phyloP scores from a whole-genome alignment of 1,284 basidiomycete species.

The Ceratobasidium papillatum region DNA sequence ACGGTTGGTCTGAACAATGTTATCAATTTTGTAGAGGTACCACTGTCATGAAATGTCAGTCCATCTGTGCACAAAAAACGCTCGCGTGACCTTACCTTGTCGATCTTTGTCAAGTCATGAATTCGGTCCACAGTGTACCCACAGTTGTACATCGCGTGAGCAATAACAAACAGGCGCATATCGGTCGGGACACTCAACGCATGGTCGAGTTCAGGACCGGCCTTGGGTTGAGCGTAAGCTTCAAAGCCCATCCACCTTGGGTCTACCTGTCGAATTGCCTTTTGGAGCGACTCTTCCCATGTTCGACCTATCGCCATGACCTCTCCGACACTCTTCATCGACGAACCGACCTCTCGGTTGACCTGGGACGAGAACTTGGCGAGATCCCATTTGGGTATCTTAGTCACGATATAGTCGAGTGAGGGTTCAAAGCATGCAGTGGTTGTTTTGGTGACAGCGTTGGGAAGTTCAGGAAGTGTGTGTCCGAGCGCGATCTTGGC shows the following conservation, averaged over 20 bases:
- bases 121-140: constrained; percentile 89
- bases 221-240: constrained; percentile 79
- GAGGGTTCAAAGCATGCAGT: constrained; percentile 99
- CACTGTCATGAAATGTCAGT: constrained; percentile 63
- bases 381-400: constrained; percentile 99
- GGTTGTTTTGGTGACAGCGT: constrained; percentile 99
- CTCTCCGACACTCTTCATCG: constrained; percentile 99
- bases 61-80: constrained; percentile 25
- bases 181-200: constrained; percentile 76
- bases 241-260: constrained; percentile 79
- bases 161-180: constrained; percentile 95
- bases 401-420: constrained; percentile 98
- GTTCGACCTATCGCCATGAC: constrained; percentile 99
- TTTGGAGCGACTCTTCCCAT: constrained; percentile 98
- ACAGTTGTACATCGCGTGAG: constrained; percentile 96
- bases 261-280: constrained; percentile 97
- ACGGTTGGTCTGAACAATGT: constrained; percentile 89
- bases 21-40: constrained; percentile 99
- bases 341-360: constrained; percentile 92
- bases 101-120: constrained; percentile 96
- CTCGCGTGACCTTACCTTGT: constrained; percentile 67
- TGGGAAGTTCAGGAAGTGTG: constrained; percentile 97
- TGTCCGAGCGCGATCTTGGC: constrained; percentile 99
- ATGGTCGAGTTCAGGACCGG: constrained; percentile 75
- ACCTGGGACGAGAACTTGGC: constrained; percentile 97